Evolutionary conservation across 371 early-diverging fungal species (phyloP).

Genomic region (Rozella allomycis): DNA sequence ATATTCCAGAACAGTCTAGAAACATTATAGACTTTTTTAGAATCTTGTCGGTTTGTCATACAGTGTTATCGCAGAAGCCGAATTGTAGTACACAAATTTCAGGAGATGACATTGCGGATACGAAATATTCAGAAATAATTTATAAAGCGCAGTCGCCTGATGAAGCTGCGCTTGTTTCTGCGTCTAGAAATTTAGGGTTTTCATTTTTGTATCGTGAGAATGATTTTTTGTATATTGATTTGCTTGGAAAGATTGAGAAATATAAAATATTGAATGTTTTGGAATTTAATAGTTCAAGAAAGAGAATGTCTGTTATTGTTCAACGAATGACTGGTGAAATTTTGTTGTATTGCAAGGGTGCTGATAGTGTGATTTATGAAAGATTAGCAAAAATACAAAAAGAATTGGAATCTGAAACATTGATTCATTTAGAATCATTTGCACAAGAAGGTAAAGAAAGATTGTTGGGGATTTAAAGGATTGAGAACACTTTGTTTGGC

Average conservation of each 20-base stretch:
- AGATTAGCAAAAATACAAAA: conserved; percentile 41
- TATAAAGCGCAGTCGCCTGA: conserved; percentile 86
- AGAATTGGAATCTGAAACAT: conserved; percentile 31
- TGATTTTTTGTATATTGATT: conserved; percentile 33
- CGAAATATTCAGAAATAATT: conserved; percentile 1
- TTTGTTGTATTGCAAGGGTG: conserved; percentile 80
- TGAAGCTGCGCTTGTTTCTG: conserved; percentile 73
- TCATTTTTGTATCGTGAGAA: conserved; percentile 42
- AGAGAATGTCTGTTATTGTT: conserved; percentile 77
- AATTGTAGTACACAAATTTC: too few relatives aligned
- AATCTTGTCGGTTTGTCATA: conserved; percentile 73
- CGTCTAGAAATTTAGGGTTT: conserved; percentile 75
- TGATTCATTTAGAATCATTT: conserved; percentile 41
- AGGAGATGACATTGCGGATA: conserved; percentile 24
- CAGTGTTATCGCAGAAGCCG: conserved; percentile 76
- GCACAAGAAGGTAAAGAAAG: conserved; percentile 37
- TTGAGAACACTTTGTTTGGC: conserved; percentile 74
- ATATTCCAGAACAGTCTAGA: neutral
- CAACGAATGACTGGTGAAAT: conserved; percentile 48
- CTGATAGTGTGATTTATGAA: conserved; percentile 72
- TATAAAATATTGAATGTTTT: conserved; percentile 48
- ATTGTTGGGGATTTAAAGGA: conserved; percentile 15
- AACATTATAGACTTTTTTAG: conserved; percentile 41
- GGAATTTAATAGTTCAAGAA: conserved; percentile 79
- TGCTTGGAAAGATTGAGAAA: conserved; percentile 39